A percentile compares a stretch with the other conserved stretches of the same genome.
These are phyloP conservation scores for Ustilago crameri DNA, from an alignment of 1,284 basidiomycete species.

Conservation along the genomic window DNA sequence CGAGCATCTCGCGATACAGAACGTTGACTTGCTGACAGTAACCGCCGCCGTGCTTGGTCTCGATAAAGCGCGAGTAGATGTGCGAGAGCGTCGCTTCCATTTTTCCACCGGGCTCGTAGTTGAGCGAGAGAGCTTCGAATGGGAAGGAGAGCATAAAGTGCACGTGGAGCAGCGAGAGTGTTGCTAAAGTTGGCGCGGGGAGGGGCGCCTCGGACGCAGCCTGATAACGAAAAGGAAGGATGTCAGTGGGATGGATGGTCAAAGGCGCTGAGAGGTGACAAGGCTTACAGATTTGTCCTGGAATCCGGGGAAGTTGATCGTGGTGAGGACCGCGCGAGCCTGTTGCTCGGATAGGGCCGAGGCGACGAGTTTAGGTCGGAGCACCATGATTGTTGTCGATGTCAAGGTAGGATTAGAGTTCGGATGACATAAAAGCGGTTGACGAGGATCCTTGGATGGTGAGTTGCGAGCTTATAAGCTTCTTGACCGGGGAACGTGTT, in stretches of 20 bases:
- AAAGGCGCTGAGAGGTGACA: too few relatives aligned
- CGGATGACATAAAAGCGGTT: not conserved
- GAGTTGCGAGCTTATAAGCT: too few relatives aligned
- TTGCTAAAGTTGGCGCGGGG: constrained; percentile 21
- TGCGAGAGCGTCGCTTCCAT: constrained; percentile 14
- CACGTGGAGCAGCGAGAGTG: constrained; percentile 26
- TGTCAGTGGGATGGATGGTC: not conserved
- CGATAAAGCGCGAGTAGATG: constrained; percentile 24
- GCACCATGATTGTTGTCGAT: constrained; percentile 8
- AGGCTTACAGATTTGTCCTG: constrained; percentile 5
- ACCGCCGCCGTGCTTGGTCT: constrained; percentile 17
- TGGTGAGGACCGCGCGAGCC: constrained; percentile 19
- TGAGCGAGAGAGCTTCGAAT: constrained; percentile 42
- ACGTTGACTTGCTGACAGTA: constrained; percentile 49
- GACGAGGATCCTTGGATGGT: too few relatives aligned
- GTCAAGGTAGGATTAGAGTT: not conserved
- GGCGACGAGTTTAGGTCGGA: constrained; percentile 13
- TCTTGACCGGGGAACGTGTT: too few relatives aligned
- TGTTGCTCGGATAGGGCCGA: constrained; percentile 26
- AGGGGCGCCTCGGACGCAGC: not conserved
- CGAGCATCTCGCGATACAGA: constrained; percentile 31
- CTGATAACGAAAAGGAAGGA: too few relatives aligned
- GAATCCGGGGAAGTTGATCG: constrained; percentile 31
- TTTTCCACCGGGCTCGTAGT: constrained; percentile 29
- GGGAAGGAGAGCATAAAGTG: constrained; percentile 43